phyloP scores from a whole-genome alignment of 2,329 filamentous ascomycete species.

The Claviceps citrina region DNA sequence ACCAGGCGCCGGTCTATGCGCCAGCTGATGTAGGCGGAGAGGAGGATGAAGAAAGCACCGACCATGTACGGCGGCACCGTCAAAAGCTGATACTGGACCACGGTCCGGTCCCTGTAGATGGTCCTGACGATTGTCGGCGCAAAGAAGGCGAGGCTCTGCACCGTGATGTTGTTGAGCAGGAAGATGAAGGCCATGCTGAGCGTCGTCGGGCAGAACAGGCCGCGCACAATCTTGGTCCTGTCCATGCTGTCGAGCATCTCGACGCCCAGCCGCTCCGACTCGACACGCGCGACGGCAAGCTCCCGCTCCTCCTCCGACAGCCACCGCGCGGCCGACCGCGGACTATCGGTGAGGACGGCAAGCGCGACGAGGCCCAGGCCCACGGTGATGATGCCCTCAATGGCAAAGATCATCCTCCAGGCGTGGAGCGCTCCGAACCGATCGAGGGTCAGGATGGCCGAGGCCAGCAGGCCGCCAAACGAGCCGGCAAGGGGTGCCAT shows the following conservation, averaged over 20 bases:
- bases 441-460: slow-evolving; percentile 55
- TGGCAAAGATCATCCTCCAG: slow-evolving; percentile 53
- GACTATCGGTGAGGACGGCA: slow-evolving; percentile 62
- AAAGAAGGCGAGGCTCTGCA: slow-evolving; percentile 66
- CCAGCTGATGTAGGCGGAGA: too few relatives aligned
- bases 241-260: too few relatives aligned
- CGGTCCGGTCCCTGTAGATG: too few relatives aligned
- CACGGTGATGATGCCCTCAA: slow-evolving; percentile 57
- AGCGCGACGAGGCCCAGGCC: slow-evolving; percentile 51
- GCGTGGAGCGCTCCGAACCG: slow-evolving; percentile 41
- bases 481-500: slow-evolving; percentile 66
- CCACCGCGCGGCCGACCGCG: too few relatives aligned
- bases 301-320: slow-evolving; percentile 69
- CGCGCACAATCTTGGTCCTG: too few relatives aligned
- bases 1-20: slow-evolving; percentile 27
- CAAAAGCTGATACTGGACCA: slow-evolving; percentile 25
- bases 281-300: slow-evolving; percentile 51
- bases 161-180: too few relatives aligned
- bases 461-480: slow-evolving; percentile 59
- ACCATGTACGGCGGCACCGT: slow-evolving; percentile 31
- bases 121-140: too few relatives aligned
- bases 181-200: too few relatives aligned
- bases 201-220: too few relatives aligned
- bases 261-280: too few relatives aligned
- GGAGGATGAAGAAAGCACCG: not conserved